Evolutionary conservation across 169 alveolate genomes (phyloP), one percentile per base, ranked within the genome.

Genomic region (Cryptosporidium tyzzeri): DNA sequence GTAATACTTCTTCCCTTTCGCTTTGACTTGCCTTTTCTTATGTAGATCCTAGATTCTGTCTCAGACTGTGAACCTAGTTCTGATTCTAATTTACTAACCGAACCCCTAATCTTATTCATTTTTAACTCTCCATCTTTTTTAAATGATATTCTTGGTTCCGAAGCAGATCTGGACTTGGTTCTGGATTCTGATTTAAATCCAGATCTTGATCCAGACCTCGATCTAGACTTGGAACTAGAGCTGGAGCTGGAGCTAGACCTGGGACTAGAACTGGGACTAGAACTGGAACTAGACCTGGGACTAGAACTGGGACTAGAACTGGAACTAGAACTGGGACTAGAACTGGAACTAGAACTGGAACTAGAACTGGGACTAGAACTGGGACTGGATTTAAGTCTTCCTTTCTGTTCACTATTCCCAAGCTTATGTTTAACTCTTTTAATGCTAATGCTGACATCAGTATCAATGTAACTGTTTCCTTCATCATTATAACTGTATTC

Each of bases 401-500:
- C 67, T 23, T 7, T 26, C 35, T 21, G 0, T 23, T 37, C 35
- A 3, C 37, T 55, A 10, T 5, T 9, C 35, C 16, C 35, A 9
- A 26, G 67, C 33, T 14, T 65, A 7, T 35, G 29, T 29, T 65
- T 65, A 2, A 65, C 71, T 35, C 16, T 35, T 65, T 65, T 65
- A n/a, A 37, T 65, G 51, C 50, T 65, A 14, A 65, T 37, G 18
- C 71, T 37, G 16, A 65, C 71, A 33, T 65, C 71, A 12, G 71
- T 37, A 65, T 31, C 71, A 31, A 33, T 12, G 50, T 37, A 3
- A 45, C 3, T 23, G 48, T 65, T 37, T 16, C 12, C 33, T 2
- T 37, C 71, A 31, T 18, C 31, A 55, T n/a, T 55, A 14, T 21
- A 8, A 26, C 35, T 37, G 12, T 4, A 55, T 16, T n/a, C 67